Percentiles rank a stretch among this genome's conserved stretches.
Evolutionary conservation across 164 flowering plant species (phyloP).

Genomic region (Houttuynia cordata): DNA sequence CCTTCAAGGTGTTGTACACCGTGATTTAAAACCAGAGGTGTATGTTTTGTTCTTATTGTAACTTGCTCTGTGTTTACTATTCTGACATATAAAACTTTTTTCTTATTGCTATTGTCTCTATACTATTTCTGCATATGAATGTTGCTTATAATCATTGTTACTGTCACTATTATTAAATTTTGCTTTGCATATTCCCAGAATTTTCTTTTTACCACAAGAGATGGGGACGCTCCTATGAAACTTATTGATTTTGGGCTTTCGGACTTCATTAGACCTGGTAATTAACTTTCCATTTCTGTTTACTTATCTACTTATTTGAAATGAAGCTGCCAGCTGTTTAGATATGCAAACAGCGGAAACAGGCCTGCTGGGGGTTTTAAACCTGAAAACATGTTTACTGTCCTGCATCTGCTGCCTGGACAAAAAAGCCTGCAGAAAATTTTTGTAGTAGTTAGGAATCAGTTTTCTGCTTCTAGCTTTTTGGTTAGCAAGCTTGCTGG

Average conservation of each 20-base stretch:
- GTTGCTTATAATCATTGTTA: not conserved
- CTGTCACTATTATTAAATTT: not conserved
- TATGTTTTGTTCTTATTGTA: constrained; percentile 20
- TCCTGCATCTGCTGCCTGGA: no score
- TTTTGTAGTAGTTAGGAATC: not conserved
- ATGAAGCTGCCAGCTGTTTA: not conserved
- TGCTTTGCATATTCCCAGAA: constrained; percentile 45
- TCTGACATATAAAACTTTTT: not conserved
- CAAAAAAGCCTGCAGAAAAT: not conserved
- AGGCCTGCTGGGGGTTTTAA: not conserved
- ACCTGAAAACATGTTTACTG: no score
- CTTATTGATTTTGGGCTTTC: constrained; percentile 99
- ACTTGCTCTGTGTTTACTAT: not conserved
- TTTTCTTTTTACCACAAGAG: constrained; percentile 74
- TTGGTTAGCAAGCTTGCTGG: not conserved
- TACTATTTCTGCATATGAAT: not conserved
- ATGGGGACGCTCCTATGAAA: constrained; percentile 87
- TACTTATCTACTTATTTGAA: not conserved
- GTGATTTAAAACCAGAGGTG: constrained; percentile 95
- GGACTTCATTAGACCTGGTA: constrained; percentile 87
- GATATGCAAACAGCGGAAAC: not conserved
- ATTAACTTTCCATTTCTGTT: not conserved
- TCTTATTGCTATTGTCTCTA: not conserved
- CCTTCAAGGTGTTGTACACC: constrained; percentile 90
- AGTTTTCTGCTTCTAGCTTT: not conserved